Percentiles rank a stretch among this genome's conserved stretches.
These are phyloP conservation scores for Fomitopsis schrenkii DNA, from an alignment of 1,284 basidiomycete genomes.

Conservation along the genomic window DNA sequence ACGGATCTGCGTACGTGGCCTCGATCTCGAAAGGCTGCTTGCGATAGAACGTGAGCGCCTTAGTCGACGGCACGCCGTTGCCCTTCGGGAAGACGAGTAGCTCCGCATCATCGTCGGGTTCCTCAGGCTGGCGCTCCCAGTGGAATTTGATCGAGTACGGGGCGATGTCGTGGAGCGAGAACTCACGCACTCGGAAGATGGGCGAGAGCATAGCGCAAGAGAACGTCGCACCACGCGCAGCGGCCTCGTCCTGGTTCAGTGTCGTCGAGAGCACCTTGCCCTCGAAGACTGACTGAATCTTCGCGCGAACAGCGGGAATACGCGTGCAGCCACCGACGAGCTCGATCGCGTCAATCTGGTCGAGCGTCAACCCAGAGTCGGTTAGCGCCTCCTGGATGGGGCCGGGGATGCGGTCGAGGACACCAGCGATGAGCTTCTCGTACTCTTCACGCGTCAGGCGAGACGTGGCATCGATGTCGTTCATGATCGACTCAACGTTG, in stretches of 20 bases:
- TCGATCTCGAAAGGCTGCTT: conserved; percentile 84
- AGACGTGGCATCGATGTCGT: conserved; percentile 74
- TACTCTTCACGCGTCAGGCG: conserved; percentile 57
- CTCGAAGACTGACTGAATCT: conserved; percentile 59
- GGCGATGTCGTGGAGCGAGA: conserved; percentile 80
- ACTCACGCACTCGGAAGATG: conserved; percentile 93
- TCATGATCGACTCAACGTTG: conserved; percentile 92
- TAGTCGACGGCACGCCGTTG: conserved; percentile 86
- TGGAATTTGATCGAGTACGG: conserved; percentile 85
- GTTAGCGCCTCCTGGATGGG: conserved; percentile 55
- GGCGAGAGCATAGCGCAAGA: conserved; percentile 93
- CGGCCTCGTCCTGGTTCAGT: conserved; percentile 93
- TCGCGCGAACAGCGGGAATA: conserved; percentile 65
- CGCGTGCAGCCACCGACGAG: conserved; percentile 68
- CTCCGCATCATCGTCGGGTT: conserved; percentile 85
- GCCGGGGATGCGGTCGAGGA: conserved; percentile 50
- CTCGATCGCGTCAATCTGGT: conserved; percentile 64
- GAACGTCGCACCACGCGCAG: conserved; percentile 91
- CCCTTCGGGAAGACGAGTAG: conserved; percentile 82
- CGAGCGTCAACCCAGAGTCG: conserved; percentile 53
- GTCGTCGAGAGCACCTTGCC: conserved; percentile 80
- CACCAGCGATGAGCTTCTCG: conserved; percentile 50
- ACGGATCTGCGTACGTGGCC: conserved; percentile 73
- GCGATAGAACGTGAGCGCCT: conserved; percentile 93
- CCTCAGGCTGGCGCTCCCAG: conserved; percentile 73